Evolutionary conservation across 352 stramenopile species (phyloP), one percentile per base, ranked within the genome.

Genomic region (Globisporangium lucens): DNA sequence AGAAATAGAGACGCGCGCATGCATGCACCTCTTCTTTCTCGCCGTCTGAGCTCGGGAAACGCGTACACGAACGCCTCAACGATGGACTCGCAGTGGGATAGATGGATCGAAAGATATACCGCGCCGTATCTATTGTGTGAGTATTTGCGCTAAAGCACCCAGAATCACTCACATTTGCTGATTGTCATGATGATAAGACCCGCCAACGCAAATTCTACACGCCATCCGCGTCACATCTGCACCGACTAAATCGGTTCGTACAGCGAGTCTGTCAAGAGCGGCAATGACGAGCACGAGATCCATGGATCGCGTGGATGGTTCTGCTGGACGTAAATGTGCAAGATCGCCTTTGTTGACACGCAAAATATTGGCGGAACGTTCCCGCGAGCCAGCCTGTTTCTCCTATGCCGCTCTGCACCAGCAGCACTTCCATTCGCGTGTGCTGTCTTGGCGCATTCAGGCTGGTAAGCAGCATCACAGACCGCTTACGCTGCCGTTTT

Each of bases 311-410:
- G 15, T 13, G 47, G 8, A 24, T 56, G 22, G 12, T 2, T 29
- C 8, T 7, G 20, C 49, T 30, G 8, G 49, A 24, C n/a, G 49
- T 12, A 27, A 10, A 30, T 24, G 24, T 60, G n/a, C 17, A 8
- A 43, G 15, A 17, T 7, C 9, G 17, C 17, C 13, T 46, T 30
- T 33, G 41, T 12, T 38, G 22, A 27, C 24, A n/a, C 12, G 9
- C 29, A 57, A 56, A 65, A 57, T 51, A 56, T 65, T 65, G 60
- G 46, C 7, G 13, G 60, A 57, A 65, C 29, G 46, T 57, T 65
- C 43, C 27, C 33, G 9, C 47, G 7, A 6, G 20, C 38, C 60
- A 57, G 60, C 43, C 10, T 57, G 43, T 57, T 22, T 27, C 13
- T 57, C 15, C 22, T 4, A 24, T 9, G 17, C 43, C 43, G 5